Percentiles rank a stretch among this genome's conserved stretches.
phyloP scores from a whole-genome alignment of 495 filamentous ascomycete species.

The Filosporella fistucella region DNA sequence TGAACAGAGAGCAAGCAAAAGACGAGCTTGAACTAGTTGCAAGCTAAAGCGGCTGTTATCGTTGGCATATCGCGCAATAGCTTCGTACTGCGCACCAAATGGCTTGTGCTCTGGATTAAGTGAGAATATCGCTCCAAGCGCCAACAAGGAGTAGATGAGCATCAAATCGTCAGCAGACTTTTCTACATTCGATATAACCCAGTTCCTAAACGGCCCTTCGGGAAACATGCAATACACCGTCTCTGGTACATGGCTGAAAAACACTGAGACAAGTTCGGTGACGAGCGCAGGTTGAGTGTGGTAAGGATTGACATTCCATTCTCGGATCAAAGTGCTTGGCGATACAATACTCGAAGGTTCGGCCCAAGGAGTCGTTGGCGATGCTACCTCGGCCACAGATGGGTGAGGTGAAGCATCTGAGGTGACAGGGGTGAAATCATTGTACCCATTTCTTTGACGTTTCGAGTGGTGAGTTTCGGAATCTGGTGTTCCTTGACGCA shows the following conservation, averaged over 20 bases:
- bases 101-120: constrained; percentile 41
- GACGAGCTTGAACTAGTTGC: constrained; percentile 56
- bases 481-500: constrained; percentile 18
- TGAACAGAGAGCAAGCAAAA: constrained; percentile 62
- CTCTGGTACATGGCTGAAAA: constrained; percentile 49
- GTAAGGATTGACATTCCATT: constrained; percentile 64
- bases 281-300: constrained; percentile 35
- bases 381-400: constrained; percentile 30
- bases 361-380: constrained; percentile 30
- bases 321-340: constrained; percentile 42
- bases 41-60: constrained; percentile 47
- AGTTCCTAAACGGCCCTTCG: constrained; percentile 30
- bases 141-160: constrained; percentile 63
- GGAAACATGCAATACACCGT: constrained; percentile 55
- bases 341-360: constrained; percentile 25
- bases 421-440: constrained; percentile 22
- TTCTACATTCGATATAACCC: constrained; percentile 35
- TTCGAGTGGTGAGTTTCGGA: constrained; percentile 18
- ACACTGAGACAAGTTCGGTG: constrained; percentile 47
- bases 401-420: constrained; percentile 23
- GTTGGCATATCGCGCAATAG: constrained; percentile 55
- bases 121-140: constrained; percentile 54
- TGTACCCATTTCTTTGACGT: constrained; percentile 22
- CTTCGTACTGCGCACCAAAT: constrained; percentile 45
- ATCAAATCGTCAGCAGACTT: constrained; percentile 65